These are phyloP conservation scores for Clavispora asparagi DNA, from an alignment of 805 yeast genomes.

Conservation along the genomic window DNA sequence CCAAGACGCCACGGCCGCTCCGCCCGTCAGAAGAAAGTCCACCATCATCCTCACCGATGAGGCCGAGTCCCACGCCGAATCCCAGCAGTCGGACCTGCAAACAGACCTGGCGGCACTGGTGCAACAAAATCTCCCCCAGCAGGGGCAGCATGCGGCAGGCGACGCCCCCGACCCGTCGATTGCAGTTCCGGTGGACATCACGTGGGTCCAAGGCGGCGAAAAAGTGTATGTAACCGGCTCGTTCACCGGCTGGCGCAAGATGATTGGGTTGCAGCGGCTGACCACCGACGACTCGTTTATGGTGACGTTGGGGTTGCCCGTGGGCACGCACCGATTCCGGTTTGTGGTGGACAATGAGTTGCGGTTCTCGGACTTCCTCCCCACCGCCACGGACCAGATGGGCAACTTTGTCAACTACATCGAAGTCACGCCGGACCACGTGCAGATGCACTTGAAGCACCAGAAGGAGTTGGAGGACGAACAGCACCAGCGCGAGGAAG, in stretches of 20 bases:
- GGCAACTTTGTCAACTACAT: conserved; percentile 93
- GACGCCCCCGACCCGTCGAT: conserved; percentile 22
- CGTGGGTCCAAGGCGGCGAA: conserved; percentile 95
- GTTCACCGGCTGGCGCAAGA: conserved; percentile 96
- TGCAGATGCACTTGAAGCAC: conserved; percentile 25
- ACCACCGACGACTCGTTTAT: conserved; percentile 48
- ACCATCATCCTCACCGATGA: conserved; percentile 71
- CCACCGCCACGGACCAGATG: conserved; percentile 97
- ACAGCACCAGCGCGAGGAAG: conserved; percentile 14
- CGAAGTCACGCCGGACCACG: conserved; percentile 54
- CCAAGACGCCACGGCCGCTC: conserved; percentile 4
- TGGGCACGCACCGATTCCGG: conserved; percentile 89
- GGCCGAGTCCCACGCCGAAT: conserved; percentile 44
- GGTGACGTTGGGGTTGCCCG: conserved; percentile 72
- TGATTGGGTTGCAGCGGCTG: conserved; percentile 75
- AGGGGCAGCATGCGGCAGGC: conserved; percentile 5
- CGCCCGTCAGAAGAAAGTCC: conserved; percentile 54
- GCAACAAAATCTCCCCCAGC: conserved; percentile 7
- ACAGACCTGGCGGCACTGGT: conserved; percentile 19
- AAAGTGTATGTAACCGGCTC: conserved; percentile 96
- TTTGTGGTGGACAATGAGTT: conserved; percentile 93
- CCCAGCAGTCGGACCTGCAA: conserved; percentile 18
- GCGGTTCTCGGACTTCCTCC: conserved; percentile 78
- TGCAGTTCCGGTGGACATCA: conserved; percentile 58
- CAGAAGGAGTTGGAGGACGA: conserved; percentile 20